Evolutionary conservation across 2,329 filamentous ascomycete species (phyloP).

Genomic region (Penicillium paneum): DNA sequence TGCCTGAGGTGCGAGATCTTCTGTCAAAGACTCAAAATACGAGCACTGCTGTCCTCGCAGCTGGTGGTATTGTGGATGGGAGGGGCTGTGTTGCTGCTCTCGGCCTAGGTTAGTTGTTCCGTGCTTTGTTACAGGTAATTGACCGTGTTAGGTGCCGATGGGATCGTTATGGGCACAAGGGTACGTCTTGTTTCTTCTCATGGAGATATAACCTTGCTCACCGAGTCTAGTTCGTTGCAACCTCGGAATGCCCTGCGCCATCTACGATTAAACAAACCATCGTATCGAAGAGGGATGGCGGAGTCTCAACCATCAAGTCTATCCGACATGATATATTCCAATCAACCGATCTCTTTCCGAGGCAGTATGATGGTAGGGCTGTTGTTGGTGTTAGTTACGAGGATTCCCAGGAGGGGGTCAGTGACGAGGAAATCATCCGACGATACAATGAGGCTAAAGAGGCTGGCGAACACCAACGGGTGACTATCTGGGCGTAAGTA

Average conservation of each 20-base stretch:
- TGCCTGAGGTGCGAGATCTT: constrained; percentile 57
- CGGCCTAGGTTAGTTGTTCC: constrained; percentile 46
- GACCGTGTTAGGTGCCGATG: constrained; percentile 15
- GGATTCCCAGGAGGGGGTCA: constrained; percentile 11
- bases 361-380: constrained; percentile 21
- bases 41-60: constrained; percentile 50
- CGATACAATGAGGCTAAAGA: constrained; percentile 16
- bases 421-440: constrained; percentile 18
- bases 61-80: constrained; percentile 59
- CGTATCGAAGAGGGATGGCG: constrained; percentile 46
- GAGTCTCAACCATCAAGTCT: constrained; percentile 48
- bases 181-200: constrained; percentile 4
- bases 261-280: constrained; percentile 43
- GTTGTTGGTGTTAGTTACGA: constrained; percentile 16
- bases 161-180: constrained; percentile 21
- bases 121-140: constrained; percentile 31
- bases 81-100: constrained; percentile 56
- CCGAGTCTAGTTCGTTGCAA: constrained; percentile 43
- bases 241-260: constrained; percentile 45
- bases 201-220: constrained; percentile 14
- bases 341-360: constrained; percentile 20
- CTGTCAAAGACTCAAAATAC: constrained; percentile 30
- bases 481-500: constrained; percentile 24
- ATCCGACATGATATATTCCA: constrained; percentile 20
- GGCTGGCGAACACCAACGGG: constrained; percentile 15